A percentile compares a stretch with the other conserved stretches of the same genome.
These are phyloP conservation scores for Hydnum rufescens DNA, from an alignment of 768 basidiomycete species.

Conservation along the genomic window DNA sequence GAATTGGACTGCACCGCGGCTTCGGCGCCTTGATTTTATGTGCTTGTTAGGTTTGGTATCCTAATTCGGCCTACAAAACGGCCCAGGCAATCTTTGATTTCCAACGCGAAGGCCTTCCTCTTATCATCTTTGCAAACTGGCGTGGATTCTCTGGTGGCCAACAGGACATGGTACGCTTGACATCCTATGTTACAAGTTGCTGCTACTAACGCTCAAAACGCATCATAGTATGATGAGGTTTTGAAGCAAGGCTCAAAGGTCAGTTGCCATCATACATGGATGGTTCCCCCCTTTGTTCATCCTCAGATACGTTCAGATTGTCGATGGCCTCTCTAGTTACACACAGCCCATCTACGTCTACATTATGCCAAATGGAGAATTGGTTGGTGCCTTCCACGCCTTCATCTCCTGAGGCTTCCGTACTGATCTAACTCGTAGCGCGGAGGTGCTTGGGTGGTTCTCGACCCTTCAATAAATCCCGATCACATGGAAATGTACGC, in stretches of 20 bases:
- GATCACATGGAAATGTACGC: constrained; percentile 99
- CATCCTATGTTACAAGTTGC: background rate
- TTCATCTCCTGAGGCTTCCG: background rate
- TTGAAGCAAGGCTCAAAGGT: constrained; percentile 84
- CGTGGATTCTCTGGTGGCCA: constrained; percentile 99
- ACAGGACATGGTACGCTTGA: constrained; percentile 58
- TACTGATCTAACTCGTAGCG: constrained; percentile 27
- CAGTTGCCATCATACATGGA: constrained; percentile 7
- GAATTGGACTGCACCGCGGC: no score
- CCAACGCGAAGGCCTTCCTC: constrained; percentile 86
- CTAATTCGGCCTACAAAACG: constrained; percentile 98
- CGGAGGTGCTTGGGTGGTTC: constrained; percentile 97
- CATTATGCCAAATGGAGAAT: constrained; percentile 94
- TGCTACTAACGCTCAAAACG: background rate
- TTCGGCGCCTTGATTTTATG: no score
- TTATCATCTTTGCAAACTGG: constrained; percentile 99
- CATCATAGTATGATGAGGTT: constrained; percentile 57
- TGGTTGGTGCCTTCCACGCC: constrained; percentile 18
- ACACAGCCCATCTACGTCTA: constrained; percentile 97
- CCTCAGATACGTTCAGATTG: no score
- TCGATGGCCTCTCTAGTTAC: constrained; percentile 92
- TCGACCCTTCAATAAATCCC: constrained; percentile 92
- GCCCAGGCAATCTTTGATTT: constrained; percentile 99
- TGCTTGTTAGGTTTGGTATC: no score
- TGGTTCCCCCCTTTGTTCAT: constrained; percentile 8